Percentiles rank a stretch among this genome's conserved stretches.
Conservation (phyloP, 768 basidiomycete genomes). For the Tremella mesenterica region DNA sequence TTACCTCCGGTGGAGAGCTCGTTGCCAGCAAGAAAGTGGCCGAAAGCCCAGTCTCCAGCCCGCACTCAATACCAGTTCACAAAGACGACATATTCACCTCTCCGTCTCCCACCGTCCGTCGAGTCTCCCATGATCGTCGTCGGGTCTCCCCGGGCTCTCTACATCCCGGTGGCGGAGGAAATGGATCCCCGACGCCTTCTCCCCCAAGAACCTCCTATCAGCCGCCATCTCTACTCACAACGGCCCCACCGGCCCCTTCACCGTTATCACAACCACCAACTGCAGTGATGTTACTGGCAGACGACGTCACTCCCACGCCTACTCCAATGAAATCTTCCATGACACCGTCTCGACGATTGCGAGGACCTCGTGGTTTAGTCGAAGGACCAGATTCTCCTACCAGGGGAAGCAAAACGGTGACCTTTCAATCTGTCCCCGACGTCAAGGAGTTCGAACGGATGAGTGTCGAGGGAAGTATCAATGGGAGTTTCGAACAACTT, state of each 20-base stretch:
- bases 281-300: not conserved
- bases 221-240: constrained; percentile 2
- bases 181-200: constrained; percentile 19
- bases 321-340: constrained; percentile 37
- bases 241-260: constrained; percentile 16
- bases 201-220: constrained; percentile 11
- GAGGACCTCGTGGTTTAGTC: constrained; percentile 30
- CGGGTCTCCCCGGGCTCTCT: constrained; percentile 12
- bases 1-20: constrained; percentile 18
- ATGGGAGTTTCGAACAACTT: constrained; percentile 31
- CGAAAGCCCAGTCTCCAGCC: constrained; percentile 16
- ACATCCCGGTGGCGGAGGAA: constrained; percentile 1
- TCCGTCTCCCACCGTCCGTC: constrained; percentile 27
- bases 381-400: constrained; percentile 21
- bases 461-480: constrained; percentile 29
- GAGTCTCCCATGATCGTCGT: not conserved
- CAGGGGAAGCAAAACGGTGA: constrained; percentile 34
- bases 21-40: constrained; percentile 7
- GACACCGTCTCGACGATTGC: constrained; percentile 36
- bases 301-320: constrained; percentile 20
- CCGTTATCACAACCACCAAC: constrained; percentile 12
- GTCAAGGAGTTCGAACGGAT: constrained; percentile 43
- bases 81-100: constrained; percentile 31
- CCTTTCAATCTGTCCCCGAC: constrained; percentile 40
- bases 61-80: constrained; percentile 20